Base-by-base conservation (phyloP, 1,284 basidiomycete genomes). In the Meripilus lineatus region DNA sequence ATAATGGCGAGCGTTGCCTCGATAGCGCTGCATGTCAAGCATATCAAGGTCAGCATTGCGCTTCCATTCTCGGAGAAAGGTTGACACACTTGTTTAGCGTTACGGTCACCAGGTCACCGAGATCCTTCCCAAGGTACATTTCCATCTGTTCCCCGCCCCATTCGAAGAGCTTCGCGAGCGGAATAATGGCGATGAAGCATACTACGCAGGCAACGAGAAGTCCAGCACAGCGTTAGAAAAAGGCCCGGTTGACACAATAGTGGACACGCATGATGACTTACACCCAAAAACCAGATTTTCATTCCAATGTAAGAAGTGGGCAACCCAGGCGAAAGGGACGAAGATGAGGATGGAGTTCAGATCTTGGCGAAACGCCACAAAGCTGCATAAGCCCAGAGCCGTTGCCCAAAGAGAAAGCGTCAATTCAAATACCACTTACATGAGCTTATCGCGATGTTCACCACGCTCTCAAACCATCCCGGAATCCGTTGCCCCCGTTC, bases 1-100 rank as follows among this genome's bases (percentile, higher is more conserved):
- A 84, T 75, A 43, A 87, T 80, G 0, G 80, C 81, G 3, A 87
- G 64, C 0, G 80, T 81, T 0, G 76, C 83, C 63, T 87, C 83
- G 0, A 71, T 67, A 11, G 62, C 60, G 40, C 68, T 70, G 5
- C 14, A 37, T 17, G 34, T 17, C 14, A 33, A 20, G 17, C 8
- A 32, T 6, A 7, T 34, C n/a, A 44, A 32, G 40, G 20, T 41
- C 15, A 46, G 40, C 18, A 11, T 10, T 30, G 10, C 8, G 28
- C 28, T 30, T 10, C 8, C 28, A 8, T 30, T 44, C 34, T 13
- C 34, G 25, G 17, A 26, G 8, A 26, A 36, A 6, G 15, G 20
- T 61, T 20, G 10, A 5, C 69, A 44, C 44, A 80, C 79, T 83
- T 83, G 63, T 81, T 81, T 32, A 82, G 61, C 0, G 78, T 77